Conservation (phyloP, 1,139 yeast genomes). For the Insectozyma bohioensis region DNA sequence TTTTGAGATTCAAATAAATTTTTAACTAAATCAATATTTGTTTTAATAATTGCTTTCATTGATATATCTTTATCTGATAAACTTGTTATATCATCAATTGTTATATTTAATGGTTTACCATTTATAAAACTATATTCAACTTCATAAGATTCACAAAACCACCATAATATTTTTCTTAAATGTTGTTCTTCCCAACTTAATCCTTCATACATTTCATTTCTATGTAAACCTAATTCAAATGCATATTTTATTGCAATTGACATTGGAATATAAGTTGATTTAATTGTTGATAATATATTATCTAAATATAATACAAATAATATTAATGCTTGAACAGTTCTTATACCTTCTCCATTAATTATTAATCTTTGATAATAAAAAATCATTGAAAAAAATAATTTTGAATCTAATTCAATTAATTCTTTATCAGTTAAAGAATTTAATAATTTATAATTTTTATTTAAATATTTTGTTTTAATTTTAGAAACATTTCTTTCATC, state of each 20-base stretch:
- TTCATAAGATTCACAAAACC: constrained; percentile 55
- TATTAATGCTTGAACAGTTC: constrained; percentile 49
- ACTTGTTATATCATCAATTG: constrained; percentile 47
- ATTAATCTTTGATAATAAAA: constrained; percentile 48
- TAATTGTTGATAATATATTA: constrained; percentile 38
- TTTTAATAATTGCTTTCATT: constrained; percentile 6
- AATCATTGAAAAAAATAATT: constrained; percentile 34
- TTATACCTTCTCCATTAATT: constrained; percentile 49
- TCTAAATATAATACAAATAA: constrained; percentile 47
- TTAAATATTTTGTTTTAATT: background rate
- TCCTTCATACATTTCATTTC: constrained; percentile 50
- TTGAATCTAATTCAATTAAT: constrained; percentile 23
- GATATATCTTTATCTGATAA: constrained; percentile 13
- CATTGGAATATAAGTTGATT: constrained; percentile 43
- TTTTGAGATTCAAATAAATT: constrained; percentile 4
- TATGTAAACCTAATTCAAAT: constrained; percentile 63
- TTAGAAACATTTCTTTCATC: constrained; percentile 10
- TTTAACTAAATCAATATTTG: constrained; percentile 8
- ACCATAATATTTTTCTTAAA: constrained; percentile 49
- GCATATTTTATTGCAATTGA: constrained; percentile 59
- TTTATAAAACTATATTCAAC: constrained; percentile 50
- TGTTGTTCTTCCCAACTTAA: constrained; percentile 37
- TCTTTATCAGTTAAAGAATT: constrained; percentile 13
- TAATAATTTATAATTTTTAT: constrained; percentile 8
- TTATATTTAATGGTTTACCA: constrained; percentile 61